Percentiles rank a stretch among this genome's conserved stretches.
phyloP scores from a whole-genome alignment of 768 basidiomycete species.

The Boletus bicolor region DNA sequence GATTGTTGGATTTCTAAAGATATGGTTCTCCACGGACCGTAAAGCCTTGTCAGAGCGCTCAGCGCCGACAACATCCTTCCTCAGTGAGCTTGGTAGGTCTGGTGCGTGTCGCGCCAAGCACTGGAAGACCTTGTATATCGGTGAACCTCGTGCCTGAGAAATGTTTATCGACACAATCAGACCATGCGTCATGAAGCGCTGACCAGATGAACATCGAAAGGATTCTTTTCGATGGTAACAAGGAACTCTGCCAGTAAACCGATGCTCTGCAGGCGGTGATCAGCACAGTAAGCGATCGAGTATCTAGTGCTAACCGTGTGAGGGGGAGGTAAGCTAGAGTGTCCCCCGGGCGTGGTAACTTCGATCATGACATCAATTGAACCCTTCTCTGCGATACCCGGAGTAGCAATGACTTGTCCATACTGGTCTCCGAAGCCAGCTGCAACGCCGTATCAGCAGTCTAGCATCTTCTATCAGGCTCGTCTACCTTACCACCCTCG shows the following conservation, averaged over 20 bases:
- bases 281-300: neutral
- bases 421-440: slow-evolving; percentile 50
- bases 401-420: slow-evolving; percentile 56
- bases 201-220: slow-evolving; percentile 52
- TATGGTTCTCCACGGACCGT: slow-evolving; percentile 45
- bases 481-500: slow-evolving; percentile 64
- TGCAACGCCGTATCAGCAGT: slow-evolving; percentile 12
- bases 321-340: slow-evolving; percentile 77
- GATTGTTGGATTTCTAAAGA: slow-evolving; percentile 38
- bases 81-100: slow-evolving; percentile 46
- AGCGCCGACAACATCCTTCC: slow-evolving; percentile 47
- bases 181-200: slow-evolving; percentile 5
- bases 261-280: slow-evolving; percentile 54
- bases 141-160: slow-evolving; percentile 49
- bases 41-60: slow-evolving; percentile 50
- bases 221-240: slow-evolving; percentile 64
- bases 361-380: slow-evolving; percentile 60
- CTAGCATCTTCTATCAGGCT: neutral
- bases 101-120: slow-evolving; percentile 66
- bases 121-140: slow-evolving; percentile 57
- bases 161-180: neutral
- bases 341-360: slow-evolving; percentile 72
- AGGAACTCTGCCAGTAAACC: slow-evolving; percentile 75
- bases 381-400: slow-evolving; percentile 75
- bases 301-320: slow-evolving; percentile 59